Evolutionary conservation across 2,329 filamentous ascomycete genomes (phyloP), one percentile per base, ranked within the genome.

Genomic region (Eutypa lata): DNA sequence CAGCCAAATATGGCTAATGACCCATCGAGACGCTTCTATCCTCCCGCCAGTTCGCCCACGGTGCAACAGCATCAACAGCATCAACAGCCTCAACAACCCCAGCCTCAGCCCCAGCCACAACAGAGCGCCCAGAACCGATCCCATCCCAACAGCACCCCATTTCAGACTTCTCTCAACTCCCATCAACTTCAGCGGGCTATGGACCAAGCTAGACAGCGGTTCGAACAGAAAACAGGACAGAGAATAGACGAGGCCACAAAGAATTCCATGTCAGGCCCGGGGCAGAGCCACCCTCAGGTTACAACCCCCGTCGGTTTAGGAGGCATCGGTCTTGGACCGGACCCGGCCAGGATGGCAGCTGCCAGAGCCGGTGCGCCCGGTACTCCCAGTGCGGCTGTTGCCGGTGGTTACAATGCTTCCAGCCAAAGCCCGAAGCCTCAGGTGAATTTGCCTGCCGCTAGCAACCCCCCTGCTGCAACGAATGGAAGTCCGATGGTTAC

Each of bases 141-240:
- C 19, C 40, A 26, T 33, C 18, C 26, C 51, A 56, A 44, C 53
- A 49, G 6, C 46, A 47, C 16, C 51, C 47, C 56, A 21, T 68
- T 68, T 49, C 65, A 67, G 21, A 67, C 65, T 4, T 68, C 66
- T 33, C 54, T 69, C 8, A 63, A 59, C 33, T 57, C 65, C 26
- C 59, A 63, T 21, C 66, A 69, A 52, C 61, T 68, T 6, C 62
- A 68, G 49, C 66, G 68, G 54, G 65, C 65, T 3, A 69, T 69
- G 64, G 59, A 67, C 48, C 65, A 68, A 49, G 65, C 64, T 42
- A 66, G 64, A 50, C 64, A 65, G 31, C 61, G 65, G n/a, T 69
- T 68, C 49, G 59, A 64, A 13, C 61, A 60, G 11, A 60, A 65
- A 50, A 62, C 33, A 24, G 61, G 59, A 10, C 63, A 67, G 40